phyloP scores from a whole-genome alignment of 495 filamentous ascomycete species.

The Daldinia bambusicola region DNA sequence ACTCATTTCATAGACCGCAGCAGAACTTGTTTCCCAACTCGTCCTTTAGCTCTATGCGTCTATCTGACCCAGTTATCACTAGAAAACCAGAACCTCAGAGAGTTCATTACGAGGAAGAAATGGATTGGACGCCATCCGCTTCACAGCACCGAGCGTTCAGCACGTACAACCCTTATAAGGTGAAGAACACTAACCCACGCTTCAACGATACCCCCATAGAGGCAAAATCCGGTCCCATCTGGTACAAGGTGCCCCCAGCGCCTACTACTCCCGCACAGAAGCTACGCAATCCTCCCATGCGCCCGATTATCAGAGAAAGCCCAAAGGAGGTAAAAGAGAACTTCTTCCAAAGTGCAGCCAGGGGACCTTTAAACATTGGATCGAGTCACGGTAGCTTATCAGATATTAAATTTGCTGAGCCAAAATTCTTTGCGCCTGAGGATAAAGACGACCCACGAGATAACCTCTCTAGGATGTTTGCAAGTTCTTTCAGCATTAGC shows the following conservation, averaged over 20 bases:
- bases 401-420: constrained; percentile 41
- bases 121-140: constrained; percentile 85
- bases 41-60: constrained; percentile 27
- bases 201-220: constrained; percentile 67
- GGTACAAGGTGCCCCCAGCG: constrained; percentile 71
- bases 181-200: constrained; percentile 57
- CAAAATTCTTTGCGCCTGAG: constrained; percentile 45
- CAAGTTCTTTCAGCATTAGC: constrained; percentile 47
- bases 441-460: constrained; percentile 48
- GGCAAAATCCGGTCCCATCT: constrained; percentile 57
- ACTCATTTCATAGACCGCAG: constrained; percentile 3
- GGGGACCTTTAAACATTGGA: constrained; percentile 34
- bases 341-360: constrained; percentile 51
- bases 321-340: constrained; percentile 56
- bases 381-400: constrained; percentile 18
- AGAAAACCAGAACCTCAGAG: constrained; percentile 30
- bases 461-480: constrained; percentile 48
- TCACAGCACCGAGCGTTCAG: constrained; percentile 62
- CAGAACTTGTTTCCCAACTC: constrained; percentile 18
- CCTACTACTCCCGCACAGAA: constrained; percentile 71
- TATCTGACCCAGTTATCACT: constrained; percentile 31
- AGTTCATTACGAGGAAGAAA: constrained; percentile 61
- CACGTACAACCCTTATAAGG: constrained; percentile 55
- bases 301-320: constrained; percentile 57
- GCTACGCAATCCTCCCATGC: constrained; percentile 68